phyloP scores from a whole-genome alignment of 2,329 filamentous ascomycete species.

The Periconia sp. region DNA sequence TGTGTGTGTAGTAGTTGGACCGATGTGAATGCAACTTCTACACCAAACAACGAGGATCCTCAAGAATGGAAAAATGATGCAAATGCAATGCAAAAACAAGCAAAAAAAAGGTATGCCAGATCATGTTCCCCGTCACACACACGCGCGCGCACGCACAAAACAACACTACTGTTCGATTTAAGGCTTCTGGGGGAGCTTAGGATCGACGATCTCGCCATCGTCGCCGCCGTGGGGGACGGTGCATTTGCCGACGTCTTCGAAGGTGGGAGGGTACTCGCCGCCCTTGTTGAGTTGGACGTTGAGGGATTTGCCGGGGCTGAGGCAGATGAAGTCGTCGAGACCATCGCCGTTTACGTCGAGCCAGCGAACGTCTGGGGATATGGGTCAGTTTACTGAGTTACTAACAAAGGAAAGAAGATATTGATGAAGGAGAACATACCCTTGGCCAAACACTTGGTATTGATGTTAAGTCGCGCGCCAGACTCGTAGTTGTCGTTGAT shows the following conservation, averaged over 20 bases:
- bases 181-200: neutral
- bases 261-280: neutral
- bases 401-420: neutral
- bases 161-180: neutral
- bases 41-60: no score
- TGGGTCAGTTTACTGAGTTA: neutral
- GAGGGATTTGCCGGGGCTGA: neutral
- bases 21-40: no score
- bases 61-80: no score
- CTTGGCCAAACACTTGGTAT: conserved; percentile 2
- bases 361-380: neutral
- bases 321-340: conserved; percentile 2
- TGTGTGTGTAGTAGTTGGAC: no score
- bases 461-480: neutral
- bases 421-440: neutral
- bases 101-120: no score
- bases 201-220: neutral
- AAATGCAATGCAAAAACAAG: no score
- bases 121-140: no score
- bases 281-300: conserved; percentile 1
- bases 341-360: conserved; percentile 2
- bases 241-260: conserved; percentile 1
- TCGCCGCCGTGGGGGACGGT: neutral
- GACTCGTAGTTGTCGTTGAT: neutral
- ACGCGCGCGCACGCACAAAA: no score